Percentiles rank a stretch among this genome's conserved stretches.
phyloP scores from a whole-genome alignment of 305 asterid species.

The Solanum hybrid region DNA sequence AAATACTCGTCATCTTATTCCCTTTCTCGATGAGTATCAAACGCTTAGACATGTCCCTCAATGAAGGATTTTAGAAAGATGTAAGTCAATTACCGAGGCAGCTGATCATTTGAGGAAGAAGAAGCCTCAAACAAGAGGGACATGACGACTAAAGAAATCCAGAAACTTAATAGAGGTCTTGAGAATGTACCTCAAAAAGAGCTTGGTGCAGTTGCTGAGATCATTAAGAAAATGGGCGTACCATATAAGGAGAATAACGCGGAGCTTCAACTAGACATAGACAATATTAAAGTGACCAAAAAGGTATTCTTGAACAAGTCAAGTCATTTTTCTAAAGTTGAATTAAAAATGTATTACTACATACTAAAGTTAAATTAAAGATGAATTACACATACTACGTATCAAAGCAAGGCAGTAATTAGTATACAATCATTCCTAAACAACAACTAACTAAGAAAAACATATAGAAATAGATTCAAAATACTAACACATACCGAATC shows the following conservation, averaged over 20 bases:
- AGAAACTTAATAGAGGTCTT: background rate
- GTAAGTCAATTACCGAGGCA: background rate
- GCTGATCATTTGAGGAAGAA: no score
- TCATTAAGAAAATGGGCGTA: background rate
- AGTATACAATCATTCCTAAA: background rate
- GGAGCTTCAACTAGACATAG: background rate
- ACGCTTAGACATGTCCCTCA: background rate
- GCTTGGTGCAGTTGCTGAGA: background rate
- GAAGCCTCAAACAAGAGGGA: background rate
- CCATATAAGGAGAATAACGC: background rate
- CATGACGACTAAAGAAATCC: background rate
- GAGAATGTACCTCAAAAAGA: background rate
- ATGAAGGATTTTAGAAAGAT: background rate
- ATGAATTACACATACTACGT: background rate
- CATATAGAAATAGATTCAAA: background rate
- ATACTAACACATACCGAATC: no score
- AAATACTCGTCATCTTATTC: background rate
- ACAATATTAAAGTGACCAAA: background rate
- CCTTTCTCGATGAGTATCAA: background rate
- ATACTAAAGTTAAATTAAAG: background rate
- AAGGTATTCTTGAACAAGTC: background rate
- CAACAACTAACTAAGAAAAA: background rate
- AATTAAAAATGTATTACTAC: background rate
- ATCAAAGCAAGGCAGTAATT: background rate
- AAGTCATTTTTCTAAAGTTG: background rate